A percentile compares a stretch with the other conserved stretches of the same genome.
Evolutionary conservation across 1,284 basidiomycete genomes (phyloP).

Genomic region (Cystobasidium pallidum): DNA sequence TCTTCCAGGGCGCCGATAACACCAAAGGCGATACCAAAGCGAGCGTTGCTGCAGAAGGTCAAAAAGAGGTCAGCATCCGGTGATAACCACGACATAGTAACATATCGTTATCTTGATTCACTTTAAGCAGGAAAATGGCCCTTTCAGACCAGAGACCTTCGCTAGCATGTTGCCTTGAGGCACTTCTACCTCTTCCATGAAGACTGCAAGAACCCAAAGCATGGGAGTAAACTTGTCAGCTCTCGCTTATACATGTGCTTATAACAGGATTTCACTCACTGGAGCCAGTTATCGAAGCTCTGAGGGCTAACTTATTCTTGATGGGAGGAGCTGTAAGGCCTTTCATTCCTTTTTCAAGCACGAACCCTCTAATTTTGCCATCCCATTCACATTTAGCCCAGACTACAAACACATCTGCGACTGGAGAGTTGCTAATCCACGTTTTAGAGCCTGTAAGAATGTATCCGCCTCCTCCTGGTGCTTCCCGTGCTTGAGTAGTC

Average conservation of each 20-base stretch:
- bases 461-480: slow-evolving; percentile 72
- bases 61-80: not conserved
- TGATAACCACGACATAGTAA: not conserved
- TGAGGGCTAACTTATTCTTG: slow-evolving; percentile 88
- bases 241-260: no score
- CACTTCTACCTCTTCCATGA: slow-evolving; percentile 70
- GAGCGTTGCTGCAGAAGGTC: slow-evolving; percentile 64
- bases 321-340: slow-evolving; percentile 86
- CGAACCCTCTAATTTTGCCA: slow-evolving; percentile 84
- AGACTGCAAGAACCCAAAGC: slow-evolving; percentile 50
- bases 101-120: slow-evolving; percentile 13
- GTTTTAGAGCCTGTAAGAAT: slow-evolving; percentile 89
- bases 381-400: slow-evolving; percentile 98
- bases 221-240: not conserved
- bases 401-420: slow-evolving; percentile 70
- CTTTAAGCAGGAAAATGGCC: slow-evolving; percentile 88
- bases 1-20: slow-evolving; percentile 94
- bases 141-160: slow-evolving; percentile 72
- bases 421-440: slow-evolving; percentile 79
- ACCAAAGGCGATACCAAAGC: slow-evolving; percentile 88
- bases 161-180: slow-evolving; percentile 73
- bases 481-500: slow-evolving; percentile 88
- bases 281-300: slow-evolving; percentile 87
- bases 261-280: slow-evolving; percentile 72
- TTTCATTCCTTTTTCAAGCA: slow-evolving; percentile 83